Evolutionary conservation across 176 grass and related monocot genomes (phyloP), one percentile per base, ranked within the genome.

Genomic region (Microstegium vimineum): DNA sequence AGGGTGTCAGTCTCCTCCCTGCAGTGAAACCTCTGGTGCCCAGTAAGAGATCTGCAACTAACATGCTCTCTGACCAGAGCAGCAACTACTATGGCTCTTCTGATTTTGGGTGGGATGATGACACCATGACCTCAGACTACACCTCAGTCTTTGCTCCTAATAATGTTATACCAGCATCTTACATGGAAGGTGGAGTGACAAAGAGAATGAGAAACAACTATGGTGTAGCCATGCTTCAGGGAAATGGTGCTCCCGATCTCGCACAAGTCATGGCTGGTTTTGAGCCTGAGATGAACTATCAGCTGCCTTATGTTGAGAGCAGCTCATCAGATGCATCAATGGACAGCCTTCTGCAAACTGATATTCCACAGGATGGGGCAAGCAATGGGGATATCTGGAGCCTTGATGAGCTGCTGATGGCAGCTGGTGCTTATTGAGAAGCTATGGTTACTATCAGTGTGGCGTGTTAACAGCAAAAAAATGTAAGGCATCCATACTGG

Each of bases 341-440:
- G 63, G 75, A 83, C 71, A 90, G 59, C 79, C 75, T 90, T 72
- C 57, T 88, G 51, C 46, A 75, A 78, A 74, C 62, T 26, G 64
- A 77, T 54, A 25, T 51, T 8, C 80, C 72, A 40, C 83, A 80
- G 22, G 65, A 73, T 30, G 82, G 42, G 20, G 85, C 80, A 42
- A 82, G 26, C 26, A 84, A 14, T 6, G 82, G 72, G 35, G 79
- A 80, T 41, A 45, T 90, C 41, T 93, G 91, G 91, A 75, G 81
- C 85, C 85, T 93, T 2, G 91, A 87, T 52, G 91, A 93, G 81
- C 88, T 93, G 41, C 75, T 89, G n/a, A 69, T 87, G 69, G 87
- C 82, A 66, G 88, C 87, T 41, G 75, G 74, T 65, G 61, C 82
- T 52, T 93, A 90, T 20, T 90, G 85, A 93, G 67, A 63, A 28